A percentile compares a stretch with the other conserved stretches of the same genome.
phyloP scores from a whole-genome alignment of 352 stramenopile species.

The Pythium oligandrum region DNA sequence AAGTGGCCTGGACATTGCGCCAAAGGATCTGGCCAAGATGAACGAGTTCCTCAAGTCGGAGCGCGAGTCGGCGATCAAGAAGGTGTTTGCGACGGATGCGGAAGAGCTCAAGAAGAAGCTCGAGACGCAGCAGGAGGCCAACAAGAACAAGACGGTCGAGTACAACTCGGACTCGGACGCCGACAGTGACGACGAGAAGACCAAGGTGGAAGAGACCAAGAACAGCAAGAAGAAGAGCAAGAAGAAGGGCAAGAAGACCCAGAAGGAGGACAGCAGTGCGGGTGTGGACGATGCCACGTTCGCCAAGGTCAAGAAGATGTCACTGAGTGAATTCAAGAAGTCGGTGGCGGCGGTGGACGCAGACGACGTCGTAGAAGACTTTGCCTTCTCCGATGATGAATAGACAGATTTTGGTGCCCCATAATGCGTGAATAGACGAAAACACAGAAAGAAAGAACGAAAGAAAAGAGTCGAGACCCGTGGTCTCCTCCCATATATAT shows the following conservation, averaged over 20 bases:
- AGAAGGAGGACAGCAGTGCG: slow-evolving; percentile 22
- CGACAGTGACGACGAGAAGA: slow-evolving; percentile 36
- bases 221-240: slow-evolving; percentile 41
- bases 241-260: slow-evolving; percentile 27
- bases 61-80: slow-evolving; percentile 78
- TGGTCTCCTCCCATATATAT: no score
- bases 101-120: slow-evolving; percentile 69
- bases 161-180: slow-evolving; percentile 27
- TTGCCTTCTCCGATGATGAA: slow-evolving; percentile 73
- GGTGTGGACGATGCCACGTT: slow-evolving; percentile 59
- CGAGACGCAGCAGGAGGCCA: slow-evolving; percentile 28
- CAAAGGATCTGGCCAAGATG: slow-evolving; percentile 82
- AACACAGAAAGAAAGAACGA: neutral
- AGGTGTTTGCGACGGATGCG: slow-evolving; percentile 79
- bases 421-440: slow-evolving; percentile 1
- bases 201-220: slow-evolving; percentile 26
- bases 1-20: slow-evolving; percentile 84
- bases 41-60: slow-evolving; percentile 78
- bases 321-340: slow-evolving; percentile 77
- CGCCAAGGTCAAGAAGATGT: slow-evolving; percentile 76
- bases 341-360: slow-evolving; percentile 67
- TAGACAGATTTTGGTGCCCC: slow-evolving; percentile 26
- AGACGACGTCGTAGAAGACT: slow-evolving; percentile 72
- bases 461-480: no score
- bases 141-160: slow-evolving; percentile 9